Percentiles rank a stretch among this genome's conserved stretches.
phyloP scores from a whole-genome alignment of 2,329 filamentous ascomycete genomes.

The Leptographium radiaticola region DNA sequence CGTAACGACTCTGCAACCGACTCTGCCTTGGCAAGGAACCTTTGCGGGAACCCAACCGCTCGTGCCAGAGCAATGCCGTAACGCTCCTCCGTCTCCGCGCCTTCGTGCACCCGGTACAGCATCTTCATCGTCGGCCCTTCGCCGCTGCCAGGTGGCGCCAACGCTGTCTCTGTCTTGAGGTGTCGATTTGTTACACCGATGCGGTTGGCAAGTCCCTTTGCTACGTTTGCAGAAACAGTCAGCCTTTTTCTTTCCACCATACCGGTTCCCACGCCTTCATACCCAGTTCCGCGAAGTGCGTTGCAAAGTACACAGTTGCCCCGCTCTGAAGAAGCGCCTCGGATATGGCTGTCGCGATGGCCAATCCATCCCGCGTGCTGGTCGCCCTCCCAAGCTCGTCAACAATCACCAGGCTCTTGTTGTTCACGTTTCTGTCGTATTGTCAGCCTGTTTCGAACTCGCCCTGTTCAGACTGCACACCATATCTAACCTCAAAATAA shows the following conservation, averaged over 20 bases:
- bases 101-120: conserved; percentile 71
- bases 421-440: conserved; percentile 52
- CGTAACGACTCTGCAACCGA: conserved; percentile 50
- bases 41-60: conserved; percentile 56
- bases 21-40: conserved; percentile 56
- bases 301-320: conserved; percentile 82
- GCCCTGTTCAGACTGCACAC: neutral
- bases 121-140: conserved; percentile 58
- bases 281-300: conserved; percentile 74
- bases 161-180: conserved; percentile 53
- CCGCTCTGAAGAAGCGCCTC: conserved; percentile 73
- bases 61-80: conserved; percentile 79
- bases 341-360: conserved; percentile 80
- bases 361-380: conserved; percentile 74
- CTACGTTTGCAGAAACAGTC: conserved; percentile 18
- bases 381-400: conserved; percentile 91
- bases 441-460: neutral
- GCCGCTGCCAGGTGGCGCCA: conserved; percentile 15
- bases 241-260: neutral
- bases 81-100: conserved; percentile 54
- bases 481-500: conserved; percentile 53
- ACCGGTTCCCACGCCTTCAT: neutral
- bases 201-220: conserved; percentile 59
- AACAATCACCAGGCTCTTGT: conserved; percentile 65
- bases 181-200: conserved; percentile 75